Evolutionary conservation across 2,329 filamentous ascomycete species (phyloP).

Genomic region (Fusarium drepaniforme): DNA sequence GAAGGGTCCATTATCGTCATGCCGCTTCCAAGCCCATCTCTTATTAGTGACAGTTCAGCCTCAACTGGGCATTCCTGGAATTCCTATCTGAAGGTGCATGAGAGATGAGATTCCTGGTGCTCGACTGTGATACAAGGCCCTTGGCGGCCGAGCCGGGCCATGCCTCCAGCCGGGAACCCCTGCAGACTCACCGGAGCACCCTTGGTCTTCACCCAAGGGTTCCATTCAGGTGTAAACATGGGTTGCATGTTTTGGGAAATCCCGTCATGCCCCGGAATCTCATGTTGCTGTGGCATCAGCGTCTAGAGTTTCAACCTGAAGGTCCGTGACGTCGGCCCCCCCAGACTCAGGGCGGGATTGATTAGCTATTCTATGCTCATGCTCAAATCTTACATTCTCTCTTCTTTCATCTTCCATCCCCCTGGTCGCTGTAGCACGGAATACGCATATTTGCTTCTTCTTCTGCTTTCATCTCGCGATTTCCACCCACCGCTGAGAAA

Average conservation of each 20-base stretch:
- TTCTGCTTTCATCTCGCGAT: neutral
- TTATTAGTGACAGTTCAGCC: neutral
- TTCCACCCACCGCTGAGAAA: neutral
- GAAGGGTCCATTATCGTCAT: neutral
- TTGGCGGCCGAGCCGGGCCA: neutral
- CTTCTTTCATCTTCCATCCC: neutral
- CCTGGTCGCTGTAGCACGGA: neutral
- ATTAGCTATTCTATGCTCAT: neutral
- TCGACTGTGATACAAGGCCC: neutral
- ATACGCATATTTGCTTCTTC: neutral
- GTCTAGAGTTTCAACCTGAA: conserved; percentile 14
- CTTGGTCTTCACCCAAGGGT: neutral
- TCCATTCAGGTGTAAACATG: conserved; percentile 5
- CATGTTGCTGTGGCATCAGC: conserved; percentile 27
- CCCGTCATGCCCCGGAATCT: conserved; percentile 5
- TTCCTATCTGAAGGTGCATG: neutral
- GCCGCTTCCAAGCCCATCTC: neutral
- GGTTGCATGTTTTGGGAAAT: conserved; percentile 25
- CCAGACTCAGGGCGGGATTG: neutral
- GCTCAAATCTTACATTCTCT: neutral
- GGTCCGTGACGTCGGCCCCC: conserved; percentile 10
- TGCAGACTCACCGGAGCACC: neutral
- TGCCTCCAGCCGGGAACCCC: neutral
- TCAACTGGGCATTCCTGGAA: neutral
- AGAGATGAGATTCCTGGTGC: neutral